These are phyloP conservation scores for Acacia melanoxylon DNA, from an alignment of 306 rosid species.

Conservation along the genomic window DNA sequence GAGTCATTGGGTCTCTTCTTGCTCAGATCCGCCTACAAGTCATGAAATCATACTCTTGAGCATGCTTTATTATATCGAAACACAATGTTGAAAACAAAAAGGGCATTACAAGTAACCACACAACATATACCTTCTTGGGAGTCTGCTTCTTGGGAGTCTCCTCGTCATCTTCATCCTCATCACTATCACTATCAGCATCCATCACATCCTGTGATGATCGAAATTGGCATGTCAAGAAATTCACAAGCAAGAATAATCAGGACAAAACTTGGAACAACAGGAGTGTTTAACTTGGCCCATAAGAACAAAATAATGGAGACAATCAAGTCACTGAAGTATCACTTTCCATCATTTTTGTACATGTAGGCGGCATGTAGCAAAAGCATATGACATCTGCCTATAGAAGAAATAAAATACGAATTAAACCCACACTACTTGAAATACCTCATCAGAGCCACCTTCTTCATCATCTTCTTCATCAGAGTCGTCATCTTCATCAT, in stretches of 20 bases:
- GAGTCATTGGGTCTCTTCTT: conserved; percentile 76
- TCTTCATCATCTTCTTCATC: conserved; percentile 25
- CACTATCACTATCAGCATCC: conserved; percentile 42
- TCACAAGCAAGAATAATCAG: background rate
- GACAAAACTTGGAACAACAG: background rate
- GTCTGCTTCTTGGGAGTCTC: conserved; percentile 34
- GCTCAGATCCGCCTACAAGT: conserved; percentile 41
- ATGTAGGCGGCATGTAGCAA: background rate
- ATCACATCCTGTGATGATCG: conserved; percentile 34
- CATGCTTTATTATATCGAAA: no score
- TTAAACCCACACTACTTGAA: background rate
- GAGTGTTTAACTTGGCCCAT: background rate
- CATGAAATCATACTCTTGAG: background rate
- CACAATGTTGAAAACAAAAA: background rate
- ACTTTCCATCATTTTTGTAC: background rate
- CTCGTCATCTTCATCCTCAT: conserved; percentile 38
- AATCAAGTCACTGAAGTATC: background rate
- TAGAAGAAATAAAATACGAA: background rate
- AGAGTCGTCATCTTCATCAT: conserved; percentile 33
- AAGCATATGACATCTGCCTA: background rate
- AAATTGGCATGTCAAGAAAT: background rate
- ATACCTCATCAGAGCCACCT: conserved; percentile 53
- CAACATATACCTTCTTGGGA: conserved; percentile 54
- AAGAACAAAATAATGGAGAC: background rate
- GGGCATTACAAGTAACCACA: background rate